A percentile compares a stretch with the other conserved stretches of the same genome.
Conservation (phyloP, 768 basidiomycete genomes). For the Lentinula aciculospora region DNA sequence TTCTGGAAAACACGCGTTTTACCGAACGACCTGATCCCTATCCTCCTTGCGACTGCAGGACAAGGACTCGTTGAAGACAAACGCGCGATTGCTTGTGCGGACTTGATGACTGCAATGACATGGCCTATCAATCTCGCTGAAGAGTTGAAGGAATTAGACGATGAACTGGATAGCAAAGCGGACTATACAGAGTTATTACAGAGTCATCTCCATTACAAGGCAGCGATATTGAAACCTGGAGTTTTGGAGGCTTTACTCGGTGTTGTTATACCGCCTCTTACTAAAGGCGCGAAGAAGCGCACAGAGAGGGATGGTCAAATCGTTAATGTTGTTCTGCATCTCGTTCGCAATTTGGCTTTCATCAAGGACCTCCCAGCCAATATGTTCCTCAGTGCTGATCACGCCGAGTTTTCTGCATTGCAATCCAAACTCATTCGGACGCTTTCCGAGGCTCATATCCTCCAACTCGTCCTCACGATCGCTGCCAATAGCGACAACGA, state of each 20-base stretch:
- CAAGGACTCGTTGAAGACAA: conserved; percentile 76
- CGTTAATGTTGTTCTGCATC: conserved; percentile 82
- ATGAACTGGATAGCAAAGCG: conserved; percentile 70
- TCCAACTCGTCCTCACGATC: conserved; percentile 80
- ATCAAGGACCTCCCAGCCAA: conserved; percentile 83
- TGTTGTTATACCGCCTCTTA: conserved; percentile 73
- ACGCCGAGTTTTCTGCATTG: conserved; percentile 70
- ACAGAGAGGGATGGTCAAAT: conserved; percentile 79
- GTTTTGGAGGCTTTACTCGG: conserved; percentile 69
- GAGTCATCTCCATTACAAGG: conserved; percentile 89
- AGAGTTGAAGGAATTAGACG: conserved; percentile 89
- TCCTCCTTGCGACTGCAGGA: conserved; percentile 77
- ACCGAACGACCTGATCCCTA: conserved; percentile 82
- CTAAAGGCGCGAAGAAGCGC: conserved; percentile 64
- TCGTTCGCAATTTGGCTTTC: conserved; percentile 90
- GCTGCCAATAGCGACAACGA: conserved; percentile 74
- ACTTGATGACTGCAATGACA: conserved; percentile 94
- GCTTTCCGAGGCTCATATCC: conserved; percentile 64
- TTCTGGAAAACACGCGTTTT: conserved; percentile 87
- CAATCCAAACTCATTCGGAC: conserved; percentile 73
- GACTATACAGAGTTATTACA: conserved; percentile 84
- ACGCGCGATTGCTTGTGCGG: conserved; percentile 76
- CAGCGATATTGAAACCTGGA: conserved; percentile 60
- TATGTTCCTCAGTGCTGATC: conserved; percentile 67
- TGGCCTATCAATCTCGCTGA: conserved; percentile 98